Conservation (phyloP, 495 filamentous ascomycete genomes). For the Penicillium macrosclerotiorum region DNA sequence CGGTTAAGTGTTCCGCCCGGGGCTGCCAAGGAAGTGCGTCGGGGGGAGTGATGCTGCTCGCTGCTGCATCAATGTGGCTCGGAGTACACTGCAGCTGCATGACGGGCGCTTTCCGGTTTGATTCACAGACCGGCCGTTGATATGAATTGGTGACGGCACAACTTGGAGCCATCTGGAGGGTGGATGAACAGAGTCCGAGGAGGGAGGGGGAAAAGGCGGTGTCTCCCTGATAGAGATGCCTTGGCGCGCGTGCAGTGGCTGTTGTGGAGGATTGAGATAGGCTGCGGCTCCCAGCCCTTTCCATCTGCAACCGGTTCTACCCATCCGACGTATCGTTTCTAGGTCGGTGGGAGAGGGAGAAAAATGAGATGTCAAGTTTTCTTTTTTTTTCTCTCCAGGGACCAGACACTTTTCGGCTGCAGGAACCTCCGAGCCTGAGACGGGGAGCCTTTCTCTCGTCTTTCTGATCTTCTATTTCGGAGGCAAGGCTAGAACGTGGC, state of each 20-base stretch:
- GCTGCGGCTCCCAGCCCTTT: conserved; percentile 14
- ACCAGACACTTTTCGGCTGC: no score
- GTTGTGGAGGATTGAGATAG: conserved; percentile 18
- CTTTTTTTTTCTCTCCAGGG: no score
- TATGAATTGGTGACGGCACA: no score
- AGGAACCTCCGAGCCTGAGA: no score
- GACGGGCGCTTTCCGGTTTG: conserved; percentile 10
- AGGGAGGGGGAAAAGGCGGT: conserved; percentile 27
- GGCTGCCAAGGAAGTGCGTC: conserved; percentile 15
- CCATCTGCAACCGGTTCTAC: conserved; percentile 4
- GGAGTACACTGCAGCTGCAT: conserved; percentile 20
- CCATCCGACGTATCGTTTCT: neutral
- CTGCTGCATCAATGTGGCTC: conserved; percentile 18
- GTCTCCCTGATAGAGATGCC: conserved; percentile 20
- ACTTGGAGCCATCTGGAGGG: neutral
- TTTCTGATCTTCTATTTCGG: no score
- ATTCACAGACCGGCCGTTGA: conserved; percentile 7
- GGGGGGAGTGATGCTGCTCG: conserved; percentile 4
- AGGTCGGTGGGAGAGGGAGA: no score
- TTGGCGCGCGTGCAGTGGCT: conserved; percentile 21
- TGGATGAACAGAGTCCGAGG: neutral
- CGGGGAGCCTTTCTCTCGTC: no score
- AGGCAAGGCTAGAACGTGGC: neutral
- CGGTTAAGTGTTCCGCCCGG: conserved; percentile 12
- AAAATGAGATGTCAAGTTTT: no score